phyloP scores from a whole-genome alignment of 2,329 filamentous ascomycete species.

The Corynespora cassiicola region DNA sequence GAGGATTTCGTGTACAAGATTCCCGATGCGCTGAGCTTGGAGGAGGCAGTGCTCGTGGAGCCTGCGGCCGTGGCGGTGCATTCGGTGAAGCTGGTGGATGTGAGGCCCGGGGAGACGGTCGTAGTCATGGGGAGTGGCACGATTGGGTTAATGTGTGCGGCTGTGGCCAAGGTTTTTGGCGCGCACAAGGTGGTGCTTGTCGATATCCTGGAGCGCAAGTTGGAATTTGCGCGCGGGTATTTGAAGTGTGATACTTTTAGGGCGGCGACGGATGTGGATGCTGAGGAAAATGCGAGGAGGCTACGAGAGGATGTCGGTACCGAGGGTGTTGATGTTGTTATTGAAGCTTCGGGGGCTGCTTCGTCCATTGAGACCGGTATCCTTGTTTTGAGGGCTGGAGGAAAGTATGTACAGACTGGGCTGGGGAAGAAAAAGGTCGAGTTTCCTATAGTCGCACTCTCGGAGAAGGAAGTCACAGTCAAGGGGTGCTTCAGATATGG shows the following conservation, averaged over 20 bases:
- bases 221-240: constrained; percentile 81
- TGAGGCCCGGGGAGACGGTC: constrained; percentile 83
- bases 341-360: constrained; percentile 94
- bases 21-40: constrained; percentile 77
- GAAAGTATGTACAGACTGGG: constrained; percentile 94
- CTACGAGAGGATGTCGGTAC: constrained; percentile 66
- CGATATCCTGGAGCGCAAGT: constrained; percentile 83
- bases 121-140: constrained; percentile 90
- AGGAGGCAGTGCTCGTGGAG: constrained; percentile 88
- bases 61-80: constrained; percentile 87
- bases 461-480: constrained; percentile 76
- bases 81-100: constrained; percentile 78
- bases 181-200: constrained; percentile 89
- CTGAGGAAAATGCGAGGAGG: constrained; percentile 71
- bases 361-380: constrained; percentile 84
- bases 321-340: constrained; percentile 77
- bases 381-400: constrained; percentile 86
- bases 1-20: constrained; percentile 95
- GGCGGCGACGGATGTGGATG: constrained; percentile 61
- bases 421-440: constrained; percentile 92
- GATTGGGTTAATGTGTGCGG: constrained; percentile 84
- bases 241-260: constrained; percentile 77
- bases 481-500: constrained; percentile 41
- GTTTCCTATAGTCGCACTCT: constrained; percentile 91
- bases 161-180: constrained; percentile 70